Conservation (phyloP, 331 rosid species). For the Rosa hybrid region DNA sequence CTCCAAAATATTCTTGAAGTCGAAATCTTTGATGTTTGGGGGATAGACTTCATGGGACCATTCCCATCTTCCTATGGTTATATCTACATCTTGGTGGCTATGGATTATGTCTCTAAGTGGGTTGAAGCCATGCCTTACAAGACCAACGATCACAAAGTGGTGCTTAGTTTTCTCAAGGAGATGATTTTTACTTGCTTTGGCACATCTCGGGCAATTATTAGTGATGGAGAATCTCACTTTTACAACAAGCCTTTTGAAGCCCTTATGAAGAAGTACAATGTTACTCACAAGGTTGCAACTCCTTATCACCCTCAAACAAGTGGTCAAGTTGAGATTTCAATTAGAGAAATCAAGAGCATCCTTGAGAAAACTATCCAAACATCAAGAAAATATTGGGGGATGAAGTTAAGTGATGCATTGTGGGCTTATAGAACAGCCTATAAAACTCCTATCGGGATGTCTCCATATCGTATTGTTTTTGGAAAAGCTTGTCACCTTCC, state of each 20-base stretch:
- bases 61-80: background rate
- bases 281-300: background rate
- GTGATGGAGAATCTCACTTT: background rate
- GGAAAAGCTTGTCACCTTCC: background rate
- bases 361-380: background rate
- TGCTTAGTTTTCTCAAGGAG: background rate
- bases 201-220: background rate
- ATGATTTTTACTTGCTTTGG: background rate
- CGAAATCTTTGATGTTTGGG: background rate
- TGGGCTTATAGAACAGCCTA: background rate
- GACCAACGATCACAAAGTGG: background rate
- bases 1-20: background rate
- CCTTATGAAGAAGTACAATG: background rate
- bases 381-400: background rate
- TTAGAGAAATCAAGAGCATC: background rate
- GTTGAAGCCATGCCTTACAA: background rate
- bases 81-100: background rate
- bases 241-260: background rate
- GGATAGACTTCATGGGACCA: background rate
- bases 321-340: background rate
- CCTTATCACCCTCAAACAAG: no score
- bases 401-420: background rate
- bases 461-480: background rate
- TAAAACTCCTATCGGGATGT: background rate
- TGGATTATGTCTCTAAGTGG: background rate